Percentiles rank a stretch among this genome's conserved stretches.
Conservation (phyloP, 768 basidiomycete genomes). For the Kwoniella dejecticola region DNA sequence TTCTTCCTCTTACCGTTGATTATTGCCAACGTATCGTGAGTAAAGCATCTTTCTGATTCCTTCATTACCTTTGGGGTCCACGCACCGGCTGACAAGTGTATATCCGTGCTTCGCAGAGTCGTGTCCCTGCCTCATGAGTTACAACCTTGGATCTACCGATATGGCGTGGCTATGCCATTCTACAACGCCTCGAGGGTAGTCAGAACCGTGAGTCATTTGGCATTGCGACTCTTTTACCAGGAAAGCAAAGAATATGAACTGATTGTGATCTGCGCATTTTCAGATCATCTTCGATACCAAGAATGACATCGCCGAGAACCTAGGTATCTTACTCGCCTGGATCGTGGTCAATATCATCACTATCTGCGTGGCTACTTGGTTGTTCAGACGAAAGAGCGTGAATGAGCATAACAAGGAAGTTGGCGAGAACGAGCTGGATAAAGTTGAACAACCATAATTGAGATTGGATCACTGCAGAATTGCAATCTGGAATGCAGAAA, state of each 20-base stretch:
- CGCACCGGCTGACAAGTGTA: neutral
- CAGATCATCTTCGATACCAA: slow-evolving; percentile 55
- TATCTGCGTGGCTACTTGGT: slow-evolving; percentile 43
- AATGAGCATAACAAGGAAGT: slow-evolving; percentile 32
- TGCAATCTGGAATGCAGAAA: no score
- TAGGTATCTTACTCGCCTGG: slow-evolving; percentile 55
- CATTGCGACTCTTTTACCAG: neutral
- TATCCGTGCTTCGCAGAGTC: slow-evolving; percentile 22
- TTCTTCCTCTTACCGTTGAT: slow-evolving; percentile 54
- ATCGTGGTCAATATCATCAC: slow-evolving; percentile 45
- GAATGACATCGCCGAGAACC: slow-evolving; percentile 50
- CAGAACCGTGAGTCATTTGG: slow-evolving; percentile 37
- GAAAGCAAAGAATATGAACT: neutral
- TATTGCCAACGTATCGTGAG: slow-evolving; percentile 50
- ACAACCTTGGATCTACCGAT: slow-evolving; percentile 53
- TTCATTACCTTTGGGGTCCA: neutral
- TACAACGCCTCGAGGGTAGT: slow-evolving; percentile 47
- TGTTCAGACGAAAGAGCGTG: slow-evolving; percentile 38
- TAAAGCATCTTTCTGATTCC: neutral
- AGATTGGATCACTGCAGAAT: neutral
- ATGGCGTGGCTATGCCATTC: slow-evolving; percentile 54
- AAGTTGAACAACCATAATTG: slow-evolving; percentile 1
- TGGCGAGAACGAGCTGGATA: slow-evolving; percentile 23
- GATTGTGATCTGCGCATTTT: neutral
- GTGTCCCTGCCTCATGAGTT: slow-evolving; percentile 51